A percentile compares a stretch with the other conserved stretches of the same genome.
phyloP scores from a whole-genome alignment of 2,329 filamentous ascomycete species.

The Aspergillus sp. region DNA sequence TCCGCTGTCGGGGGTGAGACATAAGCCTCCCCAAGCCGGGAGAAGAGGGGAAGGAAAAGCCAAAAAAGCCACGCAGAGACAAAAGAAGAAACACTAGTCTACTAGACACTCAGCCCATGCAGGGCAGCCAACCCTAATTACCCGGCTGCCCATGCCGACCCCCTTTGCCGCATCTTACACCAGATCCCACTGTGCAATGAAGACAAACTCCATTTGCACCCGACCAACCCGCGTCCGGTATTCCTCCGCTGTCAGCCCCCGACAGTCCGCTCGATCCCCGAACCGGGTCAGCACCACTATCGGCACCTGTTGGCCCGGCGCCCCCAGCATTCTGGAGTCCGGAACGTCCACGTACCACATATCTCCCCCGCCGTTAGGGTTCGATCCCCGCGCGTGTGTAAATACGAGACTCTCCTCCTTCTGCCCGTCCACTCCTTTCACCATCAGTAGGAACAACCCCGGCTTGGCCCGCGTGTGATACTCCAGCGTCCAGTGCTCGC shows the following conservation, averaged over 20 bases:
- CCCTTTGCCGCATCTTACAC: conserved; percentile 30
- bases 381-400: conserved; percentile 49
- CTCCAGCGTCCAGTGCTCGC: conserved; percentile 79
- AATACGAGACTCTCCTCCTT: conserved; percentile 71
- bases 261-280: conserved; percentile 51
- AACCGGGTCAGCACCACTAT: conserved; percentile 64
- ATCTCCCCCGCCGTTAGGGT: conserved; percentile 65
- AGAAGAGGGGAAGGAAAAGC: neutral
- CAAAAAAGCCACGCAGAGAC: neutral
- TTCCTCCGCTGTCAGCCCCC: conserved; percentile 54
- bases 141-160: neutral
- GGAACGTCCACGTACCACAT: conserved; percentile 79
- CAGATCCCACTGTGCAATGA: conserved; percentile 58
- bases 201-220: conserved; percentile 52
- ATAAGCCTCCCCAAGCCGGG: neutral
- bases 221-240: conserved; percentile 52
- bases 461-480: conserved; percentile 61
- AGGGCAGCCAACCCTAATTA: conserved; percentile 8
- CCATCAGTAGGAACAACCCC: conserved; percentile 68
- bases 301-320: conserved; percentile 67
- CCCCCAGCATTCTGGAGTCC: conserved; percentile 64
- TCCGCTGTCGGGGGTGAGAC: neutral
- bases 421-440: conserved; percentile 66
- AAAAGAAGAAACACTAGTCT: no score
- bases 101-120: no score